Conservation (phyloP, 495 filamentous ascomycete species). For the Penicillium samsonianum region DNA sequence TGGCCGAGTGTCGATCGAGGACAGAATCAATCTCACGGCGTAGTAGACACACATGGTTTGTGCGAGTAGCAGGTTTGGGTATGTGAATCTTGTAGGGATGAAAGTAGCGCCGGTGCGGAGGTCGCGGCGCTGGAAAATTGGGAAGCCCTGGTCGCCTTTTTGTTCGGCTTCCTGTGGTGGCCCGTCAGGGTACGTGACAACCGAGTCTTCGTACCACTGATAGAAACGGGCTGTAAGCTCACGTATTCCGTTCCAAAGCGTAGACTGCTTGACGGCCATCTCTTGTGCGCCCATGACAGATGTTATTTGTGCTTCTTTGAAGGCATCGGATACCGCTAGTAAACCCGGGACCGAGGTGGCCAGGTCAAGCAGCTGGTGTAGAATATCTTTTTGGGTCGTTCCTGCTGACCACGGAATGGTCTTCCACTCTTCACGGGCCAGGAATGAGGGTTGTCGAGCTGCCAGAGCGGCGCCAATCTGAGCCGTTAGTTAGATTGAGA, state of each 20-base stretch:
- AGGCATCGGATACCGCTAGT: slow-evolving; percentile 36
- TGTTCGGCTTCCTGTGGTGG: slow-evolving; percentile 34
- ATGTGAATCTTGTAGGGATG: slow-evolving; percentile 38
- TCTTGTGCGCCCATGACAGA: slow-evolving; percentile 36
- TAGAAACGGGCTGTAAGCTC: slow-evolving; percentile 36
- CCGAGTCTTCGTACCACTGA: slow-evolving; percentile 41
- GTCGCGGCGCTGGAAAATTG: slow-evolving; percentile 42
- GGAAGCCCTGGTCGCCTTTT: slow-evolving; percentile 32
- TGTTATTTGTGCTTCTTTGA: slow-evolving; percentile 25
- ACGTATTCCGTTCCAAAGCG: slow-evolving; percentile 41
- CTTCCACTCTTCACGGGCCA: slow-evolving; percentile 46
- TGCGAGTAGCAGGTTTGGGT: slow-evolving; percentile 44
- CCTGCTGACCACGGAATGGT: slow-evolving; percentile 46
- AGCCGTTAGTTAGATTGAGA: slow-evolving; percentile 13
- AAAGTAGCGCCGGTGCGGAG: slow-evolving; percentile 41
- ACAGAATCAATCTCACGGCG: slow-evolving; percentile 39
- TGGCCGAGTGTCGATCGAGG: slow-evolving; percentile 40
- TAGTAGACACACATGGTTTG: slow-evolving; percentile 50
- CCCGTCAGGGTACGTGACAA: slow-evolving; percentile 39
- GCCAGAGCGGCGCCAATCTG: slow-evolving; percentile 41
- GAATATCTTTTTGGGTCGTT: slow-evolving; percentile 44
- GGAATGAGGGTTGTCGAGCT: slow-evolving; percentile 37
- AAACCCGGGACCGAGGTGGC: slow-evolving; percentile 42
- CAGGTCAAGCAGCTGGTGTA: slow-evolving; percentile 45
- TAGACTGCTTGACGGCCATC: slow-evolving; percentile 37